phyloP scores from a whole-genome alignment of 148 eudicot genomes.

The Agrostemma githago region DNA sequence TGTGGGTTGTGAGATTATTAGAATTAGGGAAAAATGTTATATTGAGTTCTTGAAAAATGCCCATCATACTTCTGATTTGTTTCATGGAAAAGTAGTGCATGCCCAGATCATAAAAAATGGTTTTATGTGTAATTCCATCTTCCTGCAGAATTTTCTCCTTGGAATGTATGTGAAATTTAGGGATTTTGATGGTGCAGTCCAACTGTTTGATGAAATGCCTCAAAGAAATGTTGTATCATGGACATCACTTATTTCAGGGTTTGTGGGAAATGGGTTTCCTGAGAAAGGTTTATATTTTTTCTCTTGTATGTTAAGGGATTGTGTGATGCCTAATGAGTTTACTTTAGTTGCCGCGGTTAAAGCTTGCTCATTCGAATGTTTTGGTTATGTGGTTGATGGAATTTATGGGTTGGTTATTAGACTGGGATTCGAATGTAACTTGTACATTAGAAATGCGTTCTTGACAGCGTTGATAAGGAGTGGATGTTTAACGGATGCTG shows the following conservation, averaged over 20 bases:
- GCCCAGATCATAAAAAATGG: slow-evolving; percentile 41
- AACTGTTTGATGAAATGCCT: slow-evolving; percentile 69
- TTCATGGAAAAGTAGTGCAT: slow-evolving; percentile 45
- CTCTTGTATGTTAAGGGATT: slow-evolving; percentile 36
- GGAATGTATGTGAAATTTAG: slow-evolving; percentile 40
- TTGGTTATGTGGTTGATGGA: slow-evolving; percentile 30
- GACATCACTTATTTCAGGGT: slow-evolving; percentile 53
- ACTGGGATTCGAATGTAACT: slow-evolving; percentile 46
- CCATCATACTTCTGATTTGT: slow-evolving; percentile 28
- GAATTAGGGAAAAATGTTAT: slow-evolving; percentile 17
- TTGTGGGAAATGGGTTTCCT: slow-evolving; percentile 40
- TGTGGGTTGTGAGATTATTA: slow-evolving; percentile 1
- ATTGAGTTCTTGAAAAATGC: slow-evolving; percentile 28
- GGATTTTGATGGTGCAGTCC: slow-evolving; percentile 32
- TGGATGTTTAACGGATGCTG: slow-evolving; percentile 34
- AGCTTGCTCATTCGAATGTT: slow-evolving; percentile 39
- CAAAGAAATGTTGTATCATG: slow-evolving; percentile 54
- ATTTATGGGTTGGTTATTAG: slow-evolving; percentile 37
- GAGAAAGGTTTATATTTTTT: slow-evolving; percentile 35
- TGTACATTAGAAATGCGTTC: slow-evolving; percentile 42
- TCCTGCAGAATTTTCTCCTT: slow-evolving; percentile 48
- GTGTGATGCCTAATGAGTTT: slow-evolving; percentile 47
- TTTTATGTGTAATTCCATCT: slow-evolving; percentile 26
- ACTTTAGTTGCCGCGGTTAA: slow-evolving; percentile 48
- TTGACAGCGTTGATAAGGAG: slow-evolving; percentile 44